Evolutionary conservation across 352 stramenopile species (phyloP), one percentile per base, ranked within the genome.

Genomic region (Phytophthora podocarpi): DNA sequence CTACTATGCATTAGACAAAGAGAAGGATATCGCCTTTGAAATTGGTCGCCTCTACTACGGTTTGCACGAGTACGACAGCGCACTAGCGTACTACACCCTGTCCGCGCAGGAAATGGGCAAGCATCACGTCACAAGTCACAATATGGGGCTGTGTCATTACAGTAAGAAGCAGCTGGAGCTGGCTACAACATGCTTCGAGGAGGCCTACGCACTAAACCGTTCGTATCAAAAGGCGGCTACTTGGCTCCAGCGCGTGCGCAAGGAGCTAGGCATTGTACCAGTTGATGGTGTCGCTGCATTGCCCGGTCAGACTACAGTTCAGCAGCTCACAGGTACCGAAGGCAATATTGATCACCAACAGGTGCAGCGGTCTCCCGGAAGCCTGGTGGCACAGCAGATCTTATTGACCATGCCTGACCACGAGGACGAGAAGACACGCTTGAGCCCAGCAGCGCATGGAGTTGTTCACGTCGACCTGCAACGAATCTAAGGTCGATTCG

Each of bases 81-180:
- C 95, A 5, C 61, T 98, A 9, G 71, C 75, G 3, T 98, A 91
- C 59, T 98, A 98, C 70, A 80, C 78, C 23, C 64, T 91, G 10
- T 98, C 91, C 18, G 77, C 70, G 11, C 76, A 88, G 13, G 80
- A 95, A 67, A 95, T 97, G 74, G 95, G 95, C 39, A 94, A 97
- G 49, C 95, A 98, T 69, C 91, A 98, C 64, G 90, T 98, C 27
- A 98, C 95, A 27, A 98, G 85, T 63, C 95, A 98, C 74, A 98
- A 98, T 71, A 97, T 98, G 85, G 95, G 93, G 8, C 74, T 98
- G 2, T 98, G 93, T 58, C 87, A 97, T 74, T 98, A 97, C 80
- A 96, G 83, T 64, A 93, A 91, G 57, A 80, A 85, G 30, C 80
- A 92, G 45, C 67, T 95, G 9, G 50, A 72, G 31, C 41, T 90